Percentiles rank a stretch among this genome's conserved stretches.
Conservation (phyloP, 2,329 filamentous ascomycete species). For the Helicocarpus griseus region DNA sequence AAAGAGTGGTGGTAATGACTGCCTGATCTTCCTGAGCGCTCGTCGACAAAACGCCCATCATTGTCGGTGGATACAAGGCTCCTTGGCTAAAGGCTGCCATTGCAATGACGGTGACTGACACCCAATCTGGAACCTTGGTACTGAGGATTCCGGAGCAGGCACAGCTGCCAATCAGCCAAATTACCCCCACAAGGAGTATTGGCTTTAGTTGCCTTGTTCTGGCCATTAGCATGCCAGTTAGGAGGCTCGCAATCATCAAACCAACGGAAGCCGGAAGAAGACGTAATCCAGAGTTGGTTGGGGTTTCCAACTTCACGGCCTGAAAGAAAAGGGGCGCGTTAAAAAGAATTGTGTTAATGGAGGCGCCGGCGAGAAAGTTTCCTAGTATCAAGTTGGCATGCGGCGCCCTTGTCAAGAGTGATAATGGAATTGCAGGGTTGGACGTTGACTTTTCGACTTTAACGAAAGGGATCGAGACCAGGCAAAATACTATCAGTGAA, state of each 20-base stretch:
- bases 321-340: conserved; percentile 68
- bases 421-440: conserved; percentile 40
- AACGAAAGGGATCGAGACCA: conserved; percentile 32
- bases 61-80: conserved; percentile 54
- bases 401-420: conserved; percentile 37
- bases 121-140: conserved; percentile 39
- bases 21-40: conserved; percentile 54
- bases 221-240: conserved; percentile 55
- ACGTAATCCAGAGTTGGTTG: conserved; percentile 62
- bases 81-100: conserved; percentile 51
- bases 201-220: conserved; percentile 51
- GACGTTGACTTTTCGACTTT: conserved; percentile 34
- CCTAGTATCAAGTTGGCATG: conserved; percentile 41
- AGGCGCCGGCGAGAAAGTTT: conserved; percentile 42
- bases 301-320: conserved; percentile 58
- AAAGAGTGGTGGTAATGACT: conserved; percentile 58
- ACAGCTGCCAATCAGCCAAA: conserved; percentile 43
- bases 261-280: conserved; percentile 55
- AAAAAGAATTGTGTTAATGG: conserved; percentile 52
- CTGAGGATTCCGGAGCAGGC: conserved; percentile 41
- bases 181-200: conserved; percentile 44
- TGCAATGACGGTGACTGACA: conserved; percentile 49
- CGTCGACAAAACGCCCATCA: conserved; percentile 53
- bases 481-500: conserved; percentile 33
- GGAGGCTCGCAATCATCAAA: conserved; percentile 44